Evolutionary conservation across 2,329 filamentous ascomycete genomes (phyloP).

Genomic region (Calcarisporium arbuscula): DNA sequence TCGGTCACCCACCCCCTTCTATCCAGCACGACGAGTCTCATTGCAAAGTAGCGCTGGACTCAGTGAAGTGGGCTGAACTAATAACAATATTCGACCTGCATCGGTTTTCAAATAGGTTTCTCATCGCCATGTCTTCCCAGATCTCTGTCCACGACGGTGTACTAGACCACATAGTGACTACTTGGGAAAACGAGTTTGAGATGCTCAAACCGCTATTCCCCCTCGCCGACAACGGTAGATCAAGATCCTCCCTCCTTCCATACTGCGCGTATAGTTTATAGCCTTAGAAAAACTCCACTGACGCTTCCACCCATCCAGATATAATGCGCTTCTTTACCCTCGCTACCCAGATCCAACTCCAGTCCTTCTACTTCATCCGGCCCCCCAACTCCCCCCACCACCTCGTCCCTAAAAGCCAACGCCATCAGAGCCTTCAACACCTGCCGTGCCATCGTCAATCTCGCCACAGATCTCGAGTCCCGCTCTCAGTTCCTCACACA

Average conservation of each 20-base stretch:
- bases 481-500: constrained; percentile 35
- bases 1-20: constrained; percentile 42
- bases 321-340: constrained; percentile 42
- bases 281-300: too few relatives aligned
- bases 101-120: constrained; percentile 43
- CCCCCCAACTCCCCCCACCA: constrained; percentile 32
- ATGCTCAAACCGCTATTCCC: constrained; percentile 39
- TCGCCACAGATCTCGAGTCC: constrained; percentile 35
- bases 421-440: constrained; percentile 42
- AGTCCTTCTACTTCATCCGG: constrained; percentile 43
- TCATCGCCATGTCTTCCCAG: constrained; percentile 39
- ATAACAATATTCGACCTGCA: constrained; percentile 39
- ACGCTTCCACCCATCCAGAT: constrained; percentile 23
- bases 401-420: constrained; percentile 35
- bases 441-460: constrained; percentile 37
- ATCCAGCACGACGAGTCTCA: constrained; percentile 43
- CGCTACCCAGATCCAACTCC: constrained; percentile 45
- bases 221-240: constrained; percentile 38
- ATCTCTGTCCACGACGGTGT: constrained; percentile 41
- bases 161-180: constrained; percentile 37
- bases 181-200: constrained; percentile 47
- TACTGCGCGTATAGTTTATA: too few relatives aligned
- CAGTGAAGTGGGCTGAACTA: constrained; percentile 37
- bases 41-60: constrained; percentile 31
- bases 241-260: background rate